Conservation (phyloP, 192 early-diverging fungal genomes). For the Coemansia sp. region DNA sequence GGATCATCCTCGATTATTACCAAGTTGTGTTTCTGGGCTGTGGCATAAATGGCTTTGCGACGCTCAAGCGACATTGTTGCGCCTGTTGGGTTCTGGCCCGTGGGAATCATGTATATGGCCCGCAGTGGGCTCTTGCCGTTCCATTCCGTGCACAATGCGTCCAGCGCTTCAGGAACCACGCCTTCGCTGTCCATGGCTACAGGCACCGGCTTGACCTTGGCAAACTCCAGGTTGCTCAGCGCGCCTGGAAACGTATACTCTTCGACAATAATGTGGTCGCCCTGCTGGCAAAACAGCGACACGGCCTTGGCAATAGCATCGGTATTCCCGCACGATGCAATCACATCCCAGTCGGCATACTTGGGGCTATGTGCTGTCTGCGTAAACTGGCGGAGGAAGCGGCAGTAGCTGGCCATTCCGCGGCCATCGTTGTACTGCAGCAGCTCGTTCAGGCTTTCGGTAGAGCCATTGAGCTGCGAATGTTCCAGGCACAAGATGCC, state of each 20-base stretch:
- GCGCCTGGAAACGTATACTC: constrained; percentile 61
- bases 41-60: constrained; percentile 72
- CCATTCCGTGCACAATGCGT: constrained; percentile 55
- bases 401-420: constrained; percentile 53
- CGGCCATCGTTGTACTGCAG: constrained; percentile 63
- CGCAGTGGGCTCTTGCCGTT: constrained; percentile 36
- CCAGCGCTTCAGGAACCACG: constrained; percentile 60
- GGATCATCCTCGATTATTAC: constrained; percentile 95
- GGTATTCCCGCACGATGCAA: constrained; percentile 61
- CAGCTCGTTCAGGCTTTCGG: constrained; percentile 44
- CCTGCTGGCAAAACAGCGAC: constrained; percentile 56
- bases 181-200: constrained; percentile 63
- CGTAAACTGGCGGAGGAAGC: constrained; percentile 53
- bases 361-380: constrained; percentile 48
- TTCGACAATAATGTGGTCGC: constrained; percentile 60
- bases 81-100: constrained; percentile 89
- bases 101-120: constrained; percentile 76
- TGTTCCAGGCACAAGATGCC: constrained; percentile 39
- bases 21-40: constrained; percentile 72
- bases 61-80: constrained; percentile 73
- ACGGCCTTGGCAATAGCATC: constrained; percentile 58
- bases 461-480: constrained; percentile 6
- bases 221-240: constrained; percentile 49
- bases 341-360: constrained; percentile 64
- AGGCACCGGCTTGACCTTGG: constrained; percentile 46